Percentiles rank a stretch among this genome's conserved stretches.
These are phyloP conservation scores for Nannochloropsis salina DNA, from an alignment of 108 stramenopile genomes.

Conservation along the genomic window DNA sequence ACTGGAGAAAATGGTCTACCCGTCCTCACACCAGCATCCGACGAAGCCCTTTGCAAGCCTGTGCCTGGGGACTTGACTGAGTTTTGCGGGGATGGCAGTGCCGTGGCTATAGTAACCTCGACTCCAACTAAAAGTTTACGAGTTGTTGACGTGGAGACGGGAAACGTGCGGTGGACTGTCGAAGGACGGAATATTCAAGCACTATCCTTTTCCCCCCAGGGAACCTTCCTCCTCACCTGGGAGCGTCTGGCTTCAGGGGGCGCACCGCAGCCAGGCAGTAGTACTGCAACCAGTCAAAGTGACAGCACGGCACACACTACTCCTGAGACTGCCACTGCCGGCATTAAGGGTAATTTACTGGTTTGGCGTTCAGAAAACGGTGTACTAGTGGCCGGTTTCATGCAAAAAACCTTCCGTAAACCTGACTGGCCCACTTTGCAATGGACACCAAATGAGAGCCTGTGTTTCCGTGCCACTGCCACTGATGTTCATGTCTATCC, in stretches of 20 bases:
- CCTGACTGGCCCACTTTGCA: slow-evolving; percentile 74
- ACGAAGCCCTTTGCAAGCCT: not conserved
- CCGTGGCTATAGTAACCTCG: not conserved
- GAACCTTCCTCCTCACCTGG: slow-evolving; percentile 77
- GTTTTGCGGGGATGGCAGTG: not conserved
- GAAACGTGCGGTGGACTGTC: not conserved
- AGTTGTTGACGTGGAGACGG: not conserved
- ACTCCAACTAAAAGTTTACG: not conserved
- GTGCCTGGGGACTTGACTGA: slow-evolving; percentile 19
- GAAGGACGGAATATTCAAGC: slow-evolving; percentile 22
- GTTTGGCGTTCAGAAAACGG: slow-evolving; percentile 64
- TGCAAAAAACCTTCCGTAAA: slow-evolving; percentile 61
- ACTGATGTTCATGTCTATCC: slow-evolving; percentile 50
- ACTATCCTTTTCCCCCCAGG: slow-evolving; percentile 63
- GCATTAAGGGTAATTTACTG: slow-evolving; percentile 63
- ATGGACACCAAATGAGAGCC: slow-evolving; percentile 77
- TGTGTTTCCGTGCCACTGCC: slow-evolving; percentile 44
- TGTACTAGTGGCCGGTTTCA: slow-evolving; percentile 58
- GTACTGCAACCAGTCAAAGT: slow-evolving; percentile 24
- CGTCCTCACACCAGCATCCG: not conserved
- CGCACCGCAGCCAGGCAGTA: not conserved
- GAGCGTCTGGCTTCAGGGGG: slow-evolving; percentile 37
- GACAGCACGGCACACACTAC: not conserved
- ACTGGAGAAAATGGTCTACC: not conserved
- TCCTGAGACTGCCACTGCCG: not conserved